Base-by-base conservation (phyloP, 1,284 basidiomycete species). In the Leccinum fuscescens region DNA sequence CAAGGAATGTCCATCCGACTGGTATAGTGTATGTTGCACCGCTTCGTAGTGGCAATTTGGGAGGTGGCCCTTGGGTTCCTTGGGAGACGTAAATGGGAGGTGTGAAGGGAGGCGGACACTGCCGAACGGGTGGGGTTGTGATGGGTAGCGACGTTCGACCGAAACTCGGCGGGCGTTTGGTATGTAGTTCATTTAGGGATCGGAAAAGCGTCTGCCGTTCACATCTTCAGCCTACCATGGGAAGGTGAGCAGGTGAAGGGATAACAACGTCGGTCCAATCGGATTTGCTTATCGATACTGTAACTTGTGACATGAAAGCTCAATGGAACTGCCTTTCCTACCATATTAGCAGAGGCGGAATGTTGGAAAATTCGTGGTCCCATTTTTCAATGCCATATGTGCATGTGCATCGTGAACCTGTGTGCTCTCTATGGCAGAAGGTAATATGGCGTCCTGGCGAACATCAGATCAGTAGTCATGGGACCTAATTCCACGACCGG, bases 1-100 rank as follows among this genome's bases (percentile, higher is more conserved):
- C 63, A 71, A 68, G 67, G 65, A 72, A 64, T 66, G 69, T 69
- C 70, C 67, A 70, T 69, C 61, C 71, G 62, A 62, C 54, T 42
- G 37, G 37, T 68, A 46, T 68, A 46, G 58, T 42, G 50, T 44
- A 54, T 46, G 65, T 67, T 31, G 56, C 1, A 58, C 35, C 14
- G 35, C 35, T 37, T 37, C 35, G 35, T 27, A 27, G 24, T 27
- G 27, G 27, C 27, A 27, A 27, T 27, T 27, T 27, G 27, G 27
- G 27, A 27, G 27, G 27, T 27, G 27, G 27, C 27, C 27, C 27
- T 27, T 27, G 27, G 27, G 27, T 27, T 27, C 27, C 27, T 27
- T 27, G 27, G 27, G 27, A 27, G 27, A 27, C 27, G 27, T 27
- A 27, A 27, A 27, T 27, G 27, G 27, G 27, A 27, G 27, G 27